phyloP scores from a whole-genome alignment of 140 eudicot genomes.

The Cichorium intybus region DNA sequence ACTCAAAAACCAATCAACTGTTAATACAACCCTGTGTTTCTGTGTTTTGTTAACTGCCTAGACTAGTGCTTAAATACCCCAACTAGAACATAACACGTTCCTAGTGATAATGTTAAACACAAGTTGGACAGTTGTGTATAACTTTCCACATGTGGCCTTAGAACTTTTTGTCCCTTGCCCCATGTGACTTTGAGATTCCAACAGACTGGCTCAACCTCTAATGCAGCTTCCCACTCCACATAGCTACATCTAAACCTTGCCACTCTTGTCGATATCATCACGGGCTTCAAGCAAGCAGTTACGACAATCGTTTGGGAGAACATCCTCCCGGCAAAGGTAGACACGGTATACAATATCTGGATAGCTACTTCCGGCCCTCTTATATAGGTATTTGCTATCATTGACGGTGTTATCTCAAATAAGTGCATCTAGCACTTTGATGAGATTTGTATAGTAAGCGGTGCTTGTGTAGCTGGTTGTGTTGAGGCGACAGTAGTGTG shows the following conservation, averaged over 20 bases:
- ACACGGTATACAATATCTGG: not conserved
- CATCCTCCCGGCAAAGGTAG: slow-evolving; percentile 3
- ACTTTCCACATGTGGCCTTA: too few relatives aligned
- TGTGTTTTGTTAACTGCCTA: too few relatives aligned
- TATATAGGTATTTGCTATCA: not conserved
- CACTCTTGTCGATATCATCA: not conserved
- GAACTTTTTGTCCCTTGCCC: too few relatives aligned
- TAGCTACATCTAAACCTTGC: not conserved
- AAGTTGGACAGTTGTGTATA: too few relatives aligned
- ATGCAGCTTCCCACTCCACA: too few relatives aligned
- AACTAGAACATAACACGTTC: too few relatives aligned
- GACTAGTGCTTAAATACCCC: too few relatives aligned
- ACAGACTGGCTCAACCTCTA: too few relatives aligned
- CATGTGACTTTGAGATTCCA: too few relatives aligned
- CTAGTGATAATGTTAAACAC: too few relatives aligned
- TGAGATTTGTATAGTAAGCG: not conserved
- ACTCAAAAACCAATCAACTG: too few relatives aligned
- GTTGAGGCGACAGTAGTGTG: slow-evolving; percentile 6
- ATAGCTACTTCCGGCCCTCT: not conserved
- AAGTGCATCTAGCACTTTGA: not conserved
- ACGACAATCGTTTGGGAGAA: slow-evolving; percentile 12
- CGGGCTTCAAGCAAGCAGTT: slow-evolving; percentile 15
- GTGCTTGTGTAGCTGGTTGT: not conserved
- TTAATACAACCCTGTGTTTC: too few relatives aligned
- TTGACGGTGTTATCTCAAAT: not conserved